Percentiles rank a stretch among this genome's conserved stretches.
phyloP scores from a whole-genome alignment of 805 yeast genomes.

The Nakazawaea siamensis region DNA sequence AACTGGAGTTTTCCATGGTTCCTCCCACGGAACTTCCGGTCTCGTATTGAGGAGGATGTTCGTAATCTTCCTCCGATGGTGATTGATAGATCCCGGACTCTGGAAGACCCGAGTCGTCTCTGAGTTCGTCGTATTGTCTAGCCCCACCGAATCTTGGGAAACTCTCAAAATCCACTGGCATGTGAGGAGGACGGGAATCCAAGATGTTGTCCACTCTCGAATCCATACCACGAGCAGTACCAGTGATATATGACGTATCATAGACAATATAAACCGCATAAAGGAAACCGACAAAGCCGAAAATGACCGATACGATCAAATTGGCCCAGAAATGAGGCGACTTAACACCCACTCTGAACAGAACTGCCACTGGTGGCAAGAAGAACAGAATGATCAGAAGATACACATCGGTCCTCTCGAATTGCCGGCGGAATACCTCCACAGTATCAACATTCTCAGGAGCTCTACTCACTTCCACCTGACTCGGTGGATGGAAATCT shows the following conservation, averaged over 20 bases:
- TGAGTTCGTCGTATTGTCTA: too few relatives aligned
- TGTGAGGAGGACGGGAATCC: too few relatives aligned
- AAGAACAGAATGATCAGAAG: conserved; percentile 53
- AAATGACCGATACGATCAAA: conserved; percentile 34
- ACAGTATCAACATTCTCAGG: not conserved
- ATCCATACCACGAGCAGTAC: conserved; percentile 14
- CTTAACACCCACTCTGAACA: conserved; percentile 55
- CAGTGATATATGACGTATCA: conserved; percentile 19
- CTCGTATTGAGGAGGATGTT: too few relatives aligned
- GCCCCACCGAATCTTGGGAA: too few relatives aligned
- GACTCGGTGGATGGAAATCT: not conserved
- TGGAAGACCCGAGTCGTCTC: too few relatives aligned
- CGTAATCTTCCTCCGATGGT: too few relatives aligned
- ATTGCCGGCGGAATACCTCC: conserved; percentile 11
- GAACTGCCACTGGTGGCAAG: conserved; percentile 70
- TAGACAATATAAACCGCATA: conserved; percentile 40
- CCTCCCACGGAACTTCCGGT: too few relatives aligned
- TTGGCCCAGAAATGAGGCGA: conserved; percentile 41
- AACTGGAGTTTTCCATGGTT: too few relatives aligned
- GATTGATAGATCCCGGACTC: too few relatives aligned
- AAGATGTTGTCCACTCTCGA: too few relatives aligned
- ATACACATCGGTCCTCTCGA: conserved; percentile 37
- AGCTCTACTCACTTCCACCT: not conserved
- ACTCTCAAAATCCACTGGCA: too few relatives aligned
- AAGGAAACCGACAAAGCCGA: conserved; percentile 42